Base-by-base conservation (phyloP, 768 basidiomycete genomes). In the Podaxis carcinomalis region DNA sequence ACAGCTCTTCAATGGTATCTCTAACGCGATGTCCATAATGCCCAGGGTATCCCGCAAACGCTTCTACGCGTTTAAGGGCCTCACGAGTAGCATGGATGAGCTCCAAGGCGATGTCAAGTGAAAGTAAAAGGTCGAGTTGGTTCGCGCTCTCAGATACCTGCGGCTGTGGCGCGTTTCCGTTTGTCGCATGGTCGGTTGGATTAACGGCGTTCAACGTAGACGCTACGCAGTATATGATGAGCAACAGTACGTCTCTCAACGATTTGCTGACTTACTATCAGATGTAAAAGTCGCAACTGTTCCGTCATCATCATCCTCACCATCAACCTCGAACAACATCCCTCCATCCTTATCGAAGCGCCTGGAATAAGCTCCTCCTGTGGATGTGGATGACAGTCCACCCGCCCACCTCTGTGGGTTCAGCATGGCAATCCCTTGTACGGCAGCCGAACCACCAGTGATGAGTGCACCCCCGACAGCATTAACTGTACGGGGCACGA, bases 41-140 rank as follows among this genome's bases (percentile, higher is more conserved):
- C 0, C 93, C 92, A 0, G 95, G 93, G 70, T 97, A 99, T 7
- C 82, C 83, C 0, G 84, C 78, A 71, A 98, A 99, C 2, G 88
- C 93, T 69, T 99, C 94, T 1, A 93, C 87, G 11, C 97, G 86
- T 73, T 98, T 98, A 44, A 95, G 80, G 0, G 90, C 84, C 63
- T 97, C 95, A 55, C 95, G 89, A 68, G 93, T 89, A 0, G 92
- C 89, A 63, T 98, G 95, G 59, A 99, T 95, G 39, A 99, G 82
- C 68, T 95, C 89, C 0, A 99, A 80, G 0, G 94, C 92, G 13
- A 88, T 83, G 68, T 98, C 95, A 11, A 99, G 84, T 4, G 95
- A 98, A 14, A 99, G 86, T 3, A 98, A 75, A 4, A 97, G 81
- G 66, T 98, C 95, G 2, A 99, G 81, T 44, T 85, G 83, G 66